phyloP scores from a whole-genome alignment of 306 rosid genomes.

The Arachis hypogaea region DNA sequence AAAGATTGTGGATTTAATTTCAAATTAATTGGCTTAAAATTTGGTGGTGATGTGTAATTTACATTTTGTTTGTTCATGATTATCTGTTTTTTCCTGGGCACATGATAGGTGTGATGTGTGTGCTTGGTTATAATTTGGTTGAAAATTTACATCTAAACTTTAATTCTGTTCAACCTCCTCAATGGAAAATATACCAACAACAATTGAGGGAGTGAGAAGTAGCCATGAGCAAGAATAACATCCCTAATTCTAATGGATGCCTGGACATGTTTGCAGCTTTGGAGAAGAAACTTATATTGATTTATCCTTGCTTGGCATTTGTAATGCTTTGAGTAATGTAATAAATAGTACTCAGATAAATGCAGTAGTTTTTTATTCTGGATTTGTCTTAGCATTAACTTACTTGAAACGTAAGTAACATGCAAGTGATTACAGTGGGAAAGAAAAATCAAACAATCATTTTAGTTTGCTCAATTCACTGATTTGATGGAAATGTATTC shows the following conservation, averaged over 20 bases:
- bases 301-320: no score
- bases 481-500: constrained; percentile 39
- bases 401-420: constrained; percentile 55
- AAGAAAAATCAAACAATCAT: constrained; percentile 5
- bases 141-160: neutral
- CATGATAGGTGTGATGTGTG: neutral
- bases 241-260: neutral
- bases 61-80: neutral
- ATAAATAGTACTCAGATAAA: no score
- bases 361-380: constrained; percentile 48
- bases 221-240: no score
- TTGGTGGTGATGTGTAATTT: neutral
- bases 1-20: no score
- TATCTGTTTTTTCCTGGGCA: neutral
- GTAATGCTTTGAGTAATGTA: no score
- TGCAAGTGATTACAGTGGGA: constrained; percentile 26
- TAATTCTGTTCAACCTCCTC: no score
- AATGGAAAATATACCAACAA: no score
- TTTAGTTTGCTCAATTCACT: constrained; percentile 29
- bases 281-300: constrained; percentile 51
- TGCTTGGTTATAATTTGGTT: constrained; percentile 18
- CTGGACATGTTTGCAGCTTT: constrained; percentile 51
- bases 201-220: no score
- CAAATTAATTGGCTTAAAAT: no score
- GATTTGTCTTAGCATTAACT: constrained; percentile 58